A percentile compares a stretch with the other conserved stretches of the same genome.
Evolutionary conservation across 176 grass and related monocot genomes (phyloP).

Genomic region (Bromus sterilis): DNA sequence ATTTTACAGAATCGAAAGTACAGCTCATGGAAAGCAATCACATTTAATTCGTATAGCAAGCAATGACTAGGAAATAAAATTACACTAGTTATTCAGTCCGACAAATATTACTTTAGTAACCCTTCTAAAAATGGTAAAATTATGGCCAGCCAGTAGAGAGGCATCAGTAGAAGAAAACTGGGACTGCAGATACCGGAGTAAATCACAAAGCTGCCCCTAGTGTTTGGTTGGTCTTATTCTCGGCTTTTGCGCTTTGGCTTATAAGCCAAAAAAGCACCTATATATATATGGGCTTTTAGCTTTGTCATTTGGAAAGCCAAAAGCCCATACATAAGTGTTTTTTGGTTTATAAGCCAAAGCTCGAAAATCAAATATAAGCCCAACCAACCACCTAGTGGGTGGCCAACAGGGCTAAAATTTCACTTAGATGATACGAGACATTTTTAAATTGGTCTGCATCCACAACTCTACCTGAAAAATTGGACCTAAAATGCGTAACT

Average conservation of each 20-base stretch:
- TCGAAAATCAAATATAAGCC: no score
- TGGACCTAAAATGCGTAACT: neutral
- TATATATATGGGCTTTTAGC: no score
- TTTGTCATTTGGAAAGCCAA: no score
- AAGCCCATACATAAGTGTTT: no score
- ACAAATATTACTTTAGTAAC: neutral
- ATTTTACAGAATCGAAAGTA: neutral
- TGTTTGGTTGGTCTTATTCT: no score
- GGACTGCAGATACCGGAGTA: neutral
- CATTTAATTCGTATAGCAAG: neutral
- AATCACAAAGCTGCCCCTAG: neutral
- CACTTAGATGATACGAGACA: neutral
- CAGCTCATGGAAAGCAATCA: slow-evolving; percentile 13
- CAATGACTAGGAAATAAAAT: neutral
- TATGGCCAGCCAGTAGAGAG: neutral
- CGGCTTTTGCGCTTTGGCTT: no score
- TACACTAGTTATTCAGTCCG: neutral
- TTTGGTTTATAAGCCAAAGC: no score
- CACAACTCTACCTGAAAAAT: neutral
- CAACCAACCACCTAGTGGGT: neutral
- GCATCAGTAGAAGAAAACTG: neutral
- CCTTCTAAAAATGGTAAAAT: neutral
- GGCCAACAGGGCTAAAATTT: neutral
- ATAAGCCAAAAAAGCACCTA: no score
- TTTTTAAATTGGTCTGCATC: neutral